phyloP scores from a whole-genome alignment of 495 filamentous ascomycete genomes.

The Tetracladium marchalianum region DNA sequence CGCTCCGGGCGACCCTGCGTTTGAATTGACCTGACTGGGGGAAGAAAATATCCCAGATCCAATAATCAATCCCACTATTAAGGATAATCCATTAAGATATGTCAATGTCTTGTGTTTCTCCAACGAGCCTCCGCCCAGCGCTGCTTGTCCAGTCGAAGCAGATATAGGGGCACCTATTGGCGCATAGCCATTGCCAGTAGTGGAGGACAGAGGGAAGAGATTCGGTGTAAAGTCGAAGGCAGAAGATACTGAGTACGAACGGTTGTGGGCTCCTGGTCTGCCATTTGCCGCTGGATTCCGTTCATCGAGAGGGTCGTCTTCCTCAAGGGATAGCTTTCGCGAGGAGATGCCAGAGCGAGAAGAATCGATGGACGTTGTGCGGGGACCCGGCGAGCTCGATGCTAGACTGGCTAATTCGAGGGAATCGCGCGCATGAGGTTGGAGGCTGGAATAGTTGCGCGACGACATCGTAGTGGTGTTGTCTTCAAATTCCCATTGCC shows the following conservation, averaged over 20 bases:
- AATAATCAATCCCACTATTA: slow-evolving; percentile 89
- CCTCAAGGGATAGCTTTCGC: slow-evolving; percentile 78
- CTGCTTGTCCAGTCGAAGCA: slow-evolving; percentile 33
- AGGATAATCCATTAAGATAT: slow-evolving; percentile 82
- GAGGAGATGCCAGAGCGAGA: slow-evolving; percentile 84
- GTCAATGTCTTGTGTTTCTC: slow-evolving; percentile 95
- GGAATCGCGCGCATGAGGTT: slow-evolving; percentile 62
- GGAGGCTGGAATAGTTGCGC: slow-evolving; percentile 15
- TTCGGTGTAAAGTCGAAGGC: slow-evolving; percentile 90
- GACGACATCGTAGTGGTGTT: slow-evolving; percentile 11
- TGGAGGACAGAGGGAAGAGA: slow-evolving; percentile 86
- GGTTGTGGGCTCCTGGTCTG: slow-evolving; percentile 39
- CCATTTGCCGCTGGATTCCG: slow-evolving; percentile 37
- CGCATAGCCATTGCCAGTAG: slow-evolving; percentile 66
- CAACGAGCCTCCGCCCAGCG: slow-evolving; percentile 47
- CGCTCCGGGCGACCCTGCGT: slow-evolving; percentile 87
- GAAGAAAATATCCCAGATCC: slow-evolving; percentile 97
- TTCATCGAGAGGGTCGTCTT: slow-evolving; percentile 67
- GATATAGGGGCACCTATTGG: slow-evolving; percentile 65
- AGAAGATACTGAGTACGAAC: slow-evolving; percentile 82
- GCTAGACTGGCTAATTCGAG: slow-evolving; percentile 94
- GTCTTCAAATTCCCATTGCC: no score
- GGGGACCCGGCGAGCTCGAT: slow-evolving; percentile 43
- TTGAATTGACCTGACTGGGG: slow-evolving; percentile 85
- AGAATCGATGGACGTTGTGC: slow-evolving; percentile 44